A percentile compares a stretch with the other conserved stretches of the same genome.
Evolutionary conservation across 2,329 filamentous ascomycete genomes (phyloP).

Genomic region (Sporothrix euskadiensis): DNA sequence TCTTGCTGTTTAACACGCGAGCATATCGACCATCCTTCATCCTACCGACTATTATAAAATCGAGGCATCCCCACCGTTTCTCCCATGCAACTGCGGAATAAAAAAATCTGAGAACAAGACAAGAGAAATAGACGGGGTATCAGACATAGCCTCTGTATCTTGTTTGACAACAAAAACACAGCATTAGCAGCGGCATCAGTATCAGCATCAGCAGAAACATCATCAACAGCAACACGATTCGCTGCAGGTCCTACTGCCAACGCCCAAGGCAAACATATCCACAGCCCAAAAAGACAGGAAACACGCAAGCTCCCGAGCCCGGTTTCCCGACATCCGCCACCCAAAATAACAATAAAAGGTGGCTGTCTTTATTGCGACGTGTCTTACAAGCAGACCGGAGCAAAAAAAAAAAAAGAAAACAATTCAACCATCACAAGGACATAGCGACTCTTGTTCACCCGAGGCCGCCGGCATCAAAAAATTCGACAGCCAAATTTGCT

Average conservation of each 20-base stretch:
- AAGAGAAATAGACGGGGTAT: background rate
- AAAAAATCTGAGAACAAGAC: background rate
- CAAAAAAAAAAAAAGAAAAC: background rate
- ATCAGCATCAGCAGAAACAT: background rate
- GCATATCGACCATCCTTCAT: background rate
- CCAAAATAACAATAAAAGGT: background rate
- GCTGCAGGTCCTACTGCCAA: background rate
- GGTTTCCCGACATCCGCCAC: conserved; percentile 1
- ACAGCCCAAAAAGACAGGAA: background rate
- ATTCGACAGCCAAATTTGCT: background rate
- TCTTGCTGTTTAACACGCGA: conserved; percentile 4
- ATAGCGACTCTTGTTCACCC: background rate
- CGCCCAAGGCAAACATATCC: conserved; percentile 13
- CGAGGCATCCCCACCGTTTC: conserved; percentile 7
- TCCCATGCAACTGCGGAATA: background rate
- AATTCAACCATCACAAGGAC: background rate
- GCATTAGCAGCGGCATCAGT: background rate
- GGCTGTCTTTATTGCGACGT: conserved; percentile 1
- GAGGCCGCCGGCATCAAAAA: background rate
- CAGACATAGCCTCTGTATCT: background rate
- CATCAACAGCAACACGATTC: background rate
- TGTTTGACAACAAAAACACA: background rate
- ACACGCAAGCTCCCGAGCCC: conserved; percentile 10
- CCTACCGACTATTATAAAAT: conserved; percentile 19
- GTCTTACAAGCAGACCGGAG: background rate